Evolutionary conservation across 2,329 filamentous ascomycete species (phyloP).

Genomic region (Fusarium circinatum): DNA sequence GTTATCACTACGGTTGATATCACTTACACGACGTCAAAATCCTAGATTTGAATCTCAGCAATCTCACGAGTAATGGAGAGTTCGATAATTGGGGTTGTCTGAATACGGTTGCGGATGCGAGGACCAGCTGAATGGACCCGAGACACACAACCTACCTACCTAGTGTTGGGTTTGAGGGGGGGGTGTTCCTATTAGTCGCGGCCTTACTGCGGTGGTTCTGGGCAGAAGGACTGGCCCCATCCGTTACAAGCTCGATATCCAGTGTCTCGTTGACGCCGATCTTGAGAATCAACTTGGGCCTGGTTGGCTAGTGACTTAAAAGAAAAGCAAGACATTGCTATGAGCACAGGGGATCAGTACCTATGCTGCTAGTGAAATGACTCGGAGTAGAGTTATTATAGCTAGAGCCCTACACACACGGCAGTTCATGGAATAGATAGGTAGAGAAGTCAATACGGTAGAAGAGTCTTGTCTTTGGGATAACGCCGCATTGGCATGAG

Average conservation of each 20-base stretch:
- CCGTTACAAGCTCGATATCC: constrained; percentile 37
- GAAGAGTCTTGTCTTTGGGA: background rate
- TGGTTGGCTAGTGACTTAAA: constrained; percentile 31
- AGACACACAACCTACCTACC: background rate
- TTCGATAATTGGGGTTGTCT: constrained; percentile 26
- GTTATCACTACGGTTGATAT: background rate
- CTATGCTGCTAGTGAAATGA: background rate
- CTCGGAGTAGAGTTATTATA: background rate
- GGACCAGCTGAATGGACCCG: constrained; percentile 27
- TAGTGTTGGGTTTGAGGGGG: background rate
- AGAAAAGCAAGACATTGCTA: constrained; percentile 18
- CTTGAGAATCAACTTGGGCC: constrained; percentile 26
- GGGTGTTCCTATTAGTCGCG: constrained; percentile 38
- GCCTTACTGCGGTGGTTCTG: constrained; percentile 46
- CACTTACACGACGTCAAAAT: constrained; percentile 16
- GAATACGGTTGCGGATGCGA: constrained; percentile 27
- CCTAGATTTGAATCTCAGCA: constrained; percentile 11
- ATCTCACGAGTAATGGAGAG: constrained; percentile 28
- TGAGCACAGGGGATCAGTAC: background rate
- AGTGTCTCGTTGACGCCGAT: constrained; percentile 48
- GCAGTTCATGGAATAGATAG: constrained; percentile 7
- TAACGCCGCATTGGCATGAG: constrained; percentile 5
- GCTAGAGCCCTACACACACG: background rate
- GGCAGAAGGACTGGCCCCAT: constrained; percentile 29
- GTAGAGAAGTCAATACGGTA: background rate